These are phyloP conservation scores for Pseudozyma thailandica DNA, from an alignment of 1,284 basidiomycete genomes.

Conservation along the genomic window DNA sequence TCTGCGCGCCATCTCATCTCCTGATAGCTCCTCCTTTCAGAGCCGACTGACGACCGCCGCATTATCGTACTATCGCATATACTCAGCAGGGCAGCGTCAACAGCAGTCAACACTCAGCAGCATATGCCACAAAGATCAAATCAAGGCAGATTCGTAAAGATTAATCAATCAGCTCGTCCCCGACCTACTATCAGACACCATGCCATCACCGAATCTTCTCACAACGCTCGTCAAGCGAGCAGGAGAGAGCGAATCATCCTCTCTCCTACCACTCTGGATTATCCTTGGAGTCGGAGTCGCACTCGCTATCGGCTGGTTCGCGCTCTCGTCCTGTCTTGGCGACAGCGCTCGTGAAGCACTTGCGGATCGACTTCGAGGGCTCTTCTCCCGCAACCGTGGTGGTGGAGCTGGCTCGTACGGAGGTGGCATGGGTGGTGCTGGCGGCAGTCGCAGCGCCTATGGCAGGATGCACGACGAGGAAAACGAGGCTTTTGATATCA, in stretches of 20 bases:
- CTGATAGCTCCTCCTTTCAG: no score
- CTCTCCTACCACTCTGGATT: constrained; percentile 47
- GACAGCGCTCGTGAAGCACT: constrained; percentile 39
- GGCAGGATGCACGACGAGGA: constrained; percentile 52
- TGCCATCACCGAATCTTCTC: constrained; percentile 4
- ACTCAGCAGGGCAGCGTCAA: not conserved
- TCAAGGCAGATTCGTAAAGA: no score
- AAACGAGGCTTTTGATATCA: constrained; percentile 46
- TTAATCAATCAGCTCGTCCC: no score
- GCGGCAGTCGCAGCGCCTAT: constrained; percentile 24
- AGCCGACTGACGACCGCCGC: no score
- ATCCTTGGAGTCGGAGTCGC: constrained; percentile 44
- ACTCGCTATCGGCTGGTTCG: constrained; percentile 47
- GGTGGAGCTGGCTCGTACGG: constrained; percentile 6
- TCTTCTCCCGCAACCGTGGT: constrained; percentile 24
- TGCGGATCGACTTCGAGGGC: constrained; percentile 16
- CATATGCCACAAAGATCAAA: no score
- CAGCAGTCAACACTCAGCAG: not conserved
- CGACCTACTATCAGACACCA: constrained; percentile 1
- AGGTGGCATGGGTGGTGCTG: constrained; percentile 8
- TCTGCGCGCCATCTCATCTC: not conserved
- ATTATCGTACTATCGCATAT: no score
- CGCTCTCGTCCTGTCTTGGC: constrained; percentile 49
- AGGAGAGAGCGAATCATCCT: constrained; percentile 27
- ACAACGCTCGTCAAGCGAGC: constrained; percentile 9